phyloP scores from a whole-genome alignment of 2,329 filamentous ascomycete species.

The Rhytidhysteron rufulum region DNA sequence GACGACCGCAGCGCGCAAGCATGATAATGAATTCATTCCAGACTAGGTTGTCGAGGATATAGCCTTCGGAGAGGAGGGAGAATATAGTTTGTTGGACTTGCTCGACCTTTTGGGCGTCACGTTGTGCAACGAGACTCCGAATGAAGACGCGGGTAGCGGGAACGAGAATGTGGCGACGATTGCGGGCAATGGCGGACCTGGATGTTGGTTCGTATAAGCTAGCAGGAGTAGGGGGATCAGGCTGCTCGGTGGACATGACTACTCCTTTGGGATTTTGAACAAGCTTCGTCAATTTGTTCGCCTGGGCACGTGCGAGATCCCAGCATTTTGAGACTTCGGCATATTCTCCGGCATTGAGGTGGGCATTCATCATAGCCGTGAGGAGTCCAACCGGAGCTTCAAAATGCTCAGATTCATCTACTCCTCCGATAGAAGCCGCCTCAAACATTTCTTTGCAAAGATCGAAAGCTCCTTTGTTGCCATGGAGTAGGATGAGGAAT shows the following conservation, averaged over 20 bases:
- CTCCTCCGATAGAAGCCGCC: constrained; percentile 9
- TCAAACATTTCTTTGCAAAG: constrained; percentile 32
- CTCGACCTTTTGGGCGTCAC: constrained; percentile 38
- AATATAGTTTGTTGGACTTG: constrained; percentile 39
- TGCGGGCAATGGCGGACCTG: constrained; percentile 16
- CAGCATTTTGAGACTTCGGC: constrained; percentile 64
- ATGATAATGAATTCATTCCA: constrained; percentile 76
- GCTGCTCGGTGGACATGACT: background rate
- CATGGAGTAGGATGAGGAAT: constrained; percentile 55
- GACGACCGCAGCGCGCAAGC: constrained; percentile 58
- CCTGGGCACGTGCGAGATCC: constrained; percentile 56
- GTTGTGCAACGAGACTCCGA: constrained; percentile 49
- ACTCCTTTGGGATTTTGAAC: too few species aligned
- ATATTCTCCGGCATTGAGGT: constrained; percentile 56
- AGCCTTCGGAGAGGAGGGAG: constrained; percentile 62
- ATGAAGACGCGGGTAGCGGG: constrained; percentile 51
- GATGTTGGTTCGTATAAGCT: background rate
- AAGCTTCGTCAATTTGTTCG: constrained; percentile 37
- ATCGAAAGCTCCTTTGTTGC: constrained; percentile 41
- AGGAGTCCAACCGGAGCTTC: constrained; percentile 37
- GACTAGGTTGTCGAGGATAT: constrained; percentile 68
- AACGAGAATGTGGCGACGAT: constrained; percentile 48
- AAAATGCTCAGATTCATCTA: constrained; percentile 9
- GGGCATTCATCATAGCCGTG: constrained; percentile 62
- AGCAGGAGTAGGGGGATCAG: background rate